These are phyloP conservation scores for Arachis monticola DNA, from an alignment of 331 rosid genomes.

Conservation along the genomic window DNA sequence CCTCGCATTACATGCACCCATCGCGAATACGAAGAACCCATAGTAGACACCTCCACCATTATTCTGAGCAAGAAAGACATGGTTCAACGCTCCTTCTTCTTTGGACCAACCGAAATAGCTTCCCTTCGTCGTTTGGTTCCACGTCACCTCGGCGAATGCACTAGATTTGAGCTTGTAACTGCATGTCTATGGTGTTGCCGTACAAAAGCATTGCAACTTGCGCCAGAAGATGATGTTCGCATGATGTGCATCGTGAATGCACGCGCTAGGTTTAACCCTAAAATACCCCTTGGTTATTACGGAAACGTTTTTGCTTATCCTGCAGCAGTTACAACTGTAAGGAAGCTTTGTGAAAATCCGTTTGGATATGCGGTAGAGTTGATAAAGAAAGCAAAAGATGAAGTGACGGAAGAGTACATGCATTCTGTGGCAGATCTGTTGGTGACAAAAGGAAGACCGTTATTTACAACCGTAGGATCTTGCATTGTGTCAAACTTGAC, in stretches of 20 bases:
- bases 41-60: background rate
- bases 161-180: conserved; percentile 10
- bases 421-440: conserved; percentile 35
- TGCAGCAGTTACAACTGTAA: background rate
- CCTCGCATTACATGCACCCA: conserved; percentile 41
- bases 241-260: conserved; percentile 5
- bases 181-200: conserved; percentile 34
- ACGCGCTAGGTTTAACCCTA: conserved; percentile 16
- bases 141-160: background rate
- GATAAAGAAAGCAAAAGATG: conserved; percentile 12
- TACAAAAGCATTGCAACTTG: conserved; percentile 10
- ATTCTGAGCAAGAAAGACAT: background rate
- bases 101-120: background rate
- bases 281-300: conserved; percentile 10
- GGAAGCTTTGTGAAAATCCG: conserved; percentile 28
- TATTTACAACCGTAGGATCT: background rate
- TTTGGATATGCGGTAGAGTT: conserved; percentile 22
- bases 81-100: conserved; percentile 7
- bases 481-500: conserved; percentile 23
- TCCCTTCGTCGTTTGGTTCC: conserved; percentile 10
- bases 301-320: conserved; percentile 26
- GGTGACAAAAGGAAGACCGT: conserved; percentile 1
- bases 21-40: conserved; percentile 23
- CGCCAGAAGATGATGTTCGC: background rate
- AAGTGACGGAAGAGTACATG: conserved; percentile 8